Conservation (phyloP, 2,329 filamentous ascomycete species). For the Neophaeococcomyces aloes region DNA sequence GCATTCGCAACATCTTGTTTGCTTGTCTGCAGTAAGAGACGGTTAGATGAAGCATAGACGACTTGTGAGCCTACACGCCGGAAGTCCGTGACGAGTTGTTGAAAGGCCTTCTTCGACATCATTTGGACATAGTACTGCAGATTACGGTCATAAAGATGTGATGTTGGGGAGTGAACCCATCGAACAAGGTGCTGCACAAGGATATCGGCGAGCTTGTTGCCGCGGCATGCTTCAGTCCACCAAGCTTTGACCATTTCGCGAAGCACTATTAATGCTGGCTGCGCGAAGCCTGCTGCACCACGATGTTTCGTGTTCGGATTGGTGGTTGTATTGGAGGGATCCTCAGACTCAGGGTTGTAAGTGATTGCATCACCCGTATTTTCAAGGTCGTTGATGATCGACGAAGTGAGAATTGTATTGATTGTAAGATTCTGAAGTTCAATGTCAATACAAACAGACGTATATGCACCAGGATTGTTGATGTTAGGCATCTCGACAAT, state of each 20-base stretch:
- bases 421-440: conserved; percentile 91
- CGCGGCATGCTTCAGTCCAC: conserved; percentile 89
- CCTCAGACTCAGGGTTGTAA: conserved; percentile 66
- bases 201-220: conserved; percentile 89
- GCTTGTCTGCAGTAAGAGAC: conserved; percentile 84
- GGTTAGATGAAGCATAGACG: conserved; percentile 84
- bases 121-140: conserved; percentile 97
- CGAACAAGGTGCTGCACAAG: conserved; percentile 95
- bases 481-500: conserved; percentile 83
- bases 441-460: conserved; percentile 91
- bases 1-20: conserved; percentile 96
- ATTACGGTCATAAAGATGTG: conserved; percentile 88
- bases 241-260: conserved; percentile 98
- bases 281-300: conserved; percentile 85
- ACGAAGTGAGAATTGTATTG: conserved; percentile 94
- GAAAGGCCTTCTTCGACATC: conserved; percentile 94
- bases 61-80: conserved; percentile 88
- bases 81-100: conserved; percentile 95
- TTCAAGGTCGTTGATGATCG: conserved; percentile 91
- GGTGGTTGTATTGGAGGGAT: conserved; percentile 49
- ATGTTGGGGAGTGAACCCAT: conserved; percentile 90
- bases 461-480: conserved; percentile 88
- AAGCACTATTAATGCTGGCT: conserved; percentile 77
- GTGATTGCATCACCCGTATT: conserved; percentile 69
- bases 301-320: conserved; percentile 51